These are phyloP conservation scores for Physcia stellaris DNA, from an alignment of 495 filamentous ascomycete species.

Conservation along the genomic window DNA sequence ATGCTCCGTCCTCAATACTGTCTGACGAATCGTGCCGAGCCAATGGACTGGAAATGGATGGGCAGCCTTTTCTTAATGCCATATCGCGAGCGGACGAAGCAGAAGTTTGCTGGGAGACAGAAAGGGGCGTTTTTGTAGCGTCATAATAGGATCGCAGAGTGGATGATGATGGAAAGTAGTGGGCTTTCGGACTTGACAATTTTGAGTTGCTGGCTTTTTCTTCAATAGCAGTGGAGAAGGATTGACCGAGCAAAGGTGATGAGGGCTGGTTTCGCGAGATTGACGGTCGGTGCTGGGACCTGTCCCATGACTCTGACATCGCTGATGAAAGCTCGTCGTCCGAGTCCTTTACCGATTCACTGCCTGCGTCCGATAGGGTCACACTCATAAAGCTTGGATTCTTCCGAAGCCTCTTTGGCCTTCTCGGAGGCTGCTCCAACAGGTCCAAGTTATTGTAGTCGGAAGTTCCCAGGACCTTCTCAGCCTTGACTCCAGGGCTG, in stretches of 20 bases:
- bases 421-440: slow-evolving; percentile 10
- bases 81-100: slow-evolving; percentile 16
- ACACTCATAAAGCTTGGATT: slow-evolving; percentile 16
- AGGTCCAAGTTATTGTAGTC: background rate
- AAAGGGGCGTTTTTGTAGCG: slow-evolving; percentile 9
- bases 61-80: slow-evolving; percentile 12
- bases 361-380: slow-evolving; percentile 11
- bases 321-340: slow-evolving; percentile 12
- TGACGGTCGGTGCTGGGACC: background rate
- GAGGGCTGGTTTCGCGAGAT: slow-evolving; percentile 10
- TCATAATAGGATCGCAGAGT: slow-evolving; percentile 14
- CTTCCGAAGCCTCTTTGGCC: slow-evolving; percentile 9
- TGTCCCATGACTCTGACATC: slow-evolving; percentile 6
- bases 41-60: slow-evolving; percentile 6
- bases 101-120: slow-evolving; percentile 19
- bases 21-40: too few species aligned
- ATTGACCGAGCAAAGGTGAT: slow-evolving; percentile 14
- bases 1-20: too few species aligned
- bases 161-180: slow-evolving; percentile 5
- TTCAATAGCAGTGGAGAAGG: slow-evolving; percentile 3
- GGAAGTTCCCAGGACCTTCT: slow-evolving; percentile 11
- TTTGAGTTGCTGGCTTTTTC: slow-evolving; percentile 4
- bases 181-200: slow-evolving; percentile 7
- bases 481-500: slow-evolving; percentile 14
- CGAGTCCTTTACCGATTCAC: slow-evolving; percentile 3